phyloP scores from a whole-genome alignment of 176 grass and related monocot genomes.

The Zea luxurians region DNA sequence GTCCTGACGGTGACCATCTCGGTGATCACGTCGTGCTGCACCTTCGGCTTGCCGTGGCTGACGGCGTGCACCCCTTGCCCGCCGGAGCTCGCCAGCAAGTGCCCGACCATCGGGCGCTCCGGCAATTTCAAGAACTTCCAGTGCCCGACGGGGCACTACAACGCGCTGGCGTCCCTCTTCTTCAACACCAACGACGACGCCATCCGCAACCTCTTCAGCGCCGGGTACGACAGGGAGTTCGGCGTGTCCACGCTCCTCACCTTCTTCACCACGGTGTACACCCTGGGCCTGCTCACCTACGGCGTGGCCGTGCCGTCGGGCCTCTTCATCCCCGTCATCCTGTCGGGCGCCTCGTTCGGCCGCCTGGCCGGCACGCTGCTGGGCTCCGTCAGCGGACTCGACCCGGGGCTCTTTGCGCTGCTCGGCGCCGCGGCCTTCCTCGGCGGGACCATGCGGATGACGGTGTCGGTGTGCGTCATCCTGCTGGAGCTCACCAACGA shows the following conservation, averaged over 20 bases:
- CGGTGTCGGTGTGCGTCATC: constrained; percentile 75
- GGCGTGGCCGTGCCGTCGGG: constrained; percentile 66
- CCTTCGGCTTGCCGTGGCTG: constrained; percentile 55
- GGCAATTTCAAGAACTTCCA: constrained; percentile 75
- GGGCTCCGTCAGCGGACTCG: constrained; percentile 32
- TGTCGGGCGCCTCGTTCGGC: constrained; percentile 49
- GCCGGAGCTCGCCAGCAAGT: constrained; percentile 19
- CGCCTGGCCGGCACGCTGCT: constrained; percentile 48
- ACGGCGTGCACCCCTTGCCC: constrained; percentile 53
- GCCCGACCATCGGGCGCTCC: constrained; percentile 60
- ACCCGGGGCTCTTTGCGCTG: constrained; percentile 55
- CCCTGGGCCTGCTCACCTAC: constrained; percentile 55
- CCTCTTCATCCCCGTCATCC: constrained; percentile 68
- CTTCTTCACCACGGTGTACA: constrained; percentile 55
- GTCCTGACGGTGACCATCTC: constrained; percentile 54
- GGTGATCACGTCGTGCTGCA: constrained; percentile 65
- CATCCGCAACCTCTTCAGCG: constrained; percentile 74
- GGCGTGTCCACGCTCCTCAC: constrained; percentile 38
- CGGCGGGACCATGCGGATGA: constrained; percentile 74
- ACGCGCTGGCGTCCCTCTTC: constrained; percentile 67
- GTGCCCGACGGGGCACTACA: constrained; percentile 61
- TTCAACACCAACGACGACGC: constrained; percentile 78
- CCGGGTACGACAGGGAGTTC: constrained; percentile 49
- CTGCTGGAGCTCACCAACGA: constrained; percentile 75
- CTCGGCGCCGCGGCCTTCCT: constrained; percentile 62